Conservation (phyloP, 2,329 filamentous ascomycete species). For the Emergomyces africanus region DNA sequence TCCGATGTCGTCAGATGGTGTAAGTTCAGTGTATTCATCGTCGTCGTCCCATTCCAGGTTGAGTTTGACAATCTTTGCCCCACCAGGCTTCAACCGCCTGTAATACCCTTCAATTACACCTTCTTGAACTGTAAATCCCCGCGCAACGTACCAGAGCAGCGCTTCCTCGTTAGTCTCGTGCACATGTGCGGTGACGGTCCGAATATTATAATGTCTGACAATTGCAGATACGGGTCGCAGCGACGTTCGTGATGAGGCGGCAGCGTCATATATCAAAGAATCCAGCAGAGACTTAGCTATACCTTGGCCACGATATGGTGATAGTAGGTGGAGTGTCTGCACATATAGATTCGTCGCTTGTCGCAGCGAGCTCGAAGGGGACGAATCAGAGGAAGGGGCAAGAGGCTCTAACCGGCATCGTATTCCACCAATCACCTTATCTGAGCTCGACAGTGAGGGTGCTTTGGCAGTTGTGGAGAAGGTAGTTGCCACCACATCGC, state of each 20-base stretch:
- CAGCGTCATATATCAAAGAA: slow-evolving; percentile 22
- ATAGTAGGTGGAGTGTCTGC: slow-evolving; percentile 46
- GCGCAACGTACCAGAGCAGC: slow-evolving; percentile 46
- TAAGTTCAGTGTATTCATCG: slow-evolving; percentile 5
- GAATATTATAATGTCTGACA: slow-evolving; percentile 38
- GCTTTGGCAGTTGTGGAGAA: slow-evolving; percentile 10
- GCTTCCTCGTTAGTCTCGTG: slow-evolving; percentile 51
- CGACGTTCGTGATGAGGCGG: slow-evolving; percentile 1
- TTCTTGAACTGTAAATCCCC: slow-evolving; percentile 42
- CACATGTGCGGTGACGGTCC: slow-evolving; percentile 47
- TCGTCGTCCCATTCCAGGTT: slow-evolving; percentile 21
- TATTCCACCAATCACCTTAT: slow-evolving; percentile 37
- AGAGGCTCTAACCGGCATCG: slow-evolving; percentile 33
- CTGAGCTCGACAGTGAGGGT: slow-evolving; percentile 15
- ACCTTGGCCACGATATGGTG: slow-evolving; percentile 46
- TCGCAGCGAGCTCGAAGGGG: slow-evolving; percentile 5
- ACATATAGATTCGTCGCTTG: slow-evolving; percentile 42
- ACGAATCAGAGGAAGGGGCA: not conserved
- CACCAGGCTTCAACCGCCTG: slow-evolving; percentile 42
- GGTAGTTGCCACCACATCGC: slow-evolving; percentile 12
- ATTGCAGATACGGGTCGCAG: slow-evolving; percentile 19
- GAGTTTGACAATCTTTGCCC: slow-evolving; percentile 36
- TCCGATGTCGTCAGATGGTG: not conserved
- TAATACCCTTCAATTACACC: slow-evolving; percentile 46
- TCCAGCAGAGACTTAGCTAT: slow-evolving; percentile 45